Base-by-base conservation (phyloP, 73 alveolate genomes). In the Strombidium stylifer region DNA sequence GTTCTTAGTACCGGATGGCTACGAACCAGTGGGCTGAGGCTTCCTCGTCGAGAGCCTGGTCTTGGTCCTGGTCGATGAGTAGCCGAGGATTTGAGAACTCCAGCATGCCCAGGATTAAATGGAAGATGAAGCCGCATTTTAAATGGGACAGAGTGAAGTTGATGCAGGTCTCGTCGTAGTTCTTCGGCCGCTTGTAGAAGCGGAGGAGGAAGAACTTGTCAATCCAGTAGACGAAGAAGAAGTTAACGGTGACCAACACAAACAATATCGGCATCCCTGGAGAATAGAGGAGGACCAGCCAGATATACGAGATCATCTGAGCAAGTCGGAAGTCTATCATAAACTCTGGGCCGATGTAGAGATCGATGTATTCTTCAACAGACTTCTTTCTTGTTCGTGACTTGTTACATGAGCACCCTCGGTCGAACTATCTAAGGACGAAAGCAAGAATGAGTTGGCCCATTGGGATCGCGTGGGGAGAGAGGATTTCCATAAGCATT, bases 251-350 rank as follows among this genome's bases (percentile, higher is more conserved):
- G 0, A 41, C 55, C n/a, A 68, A 27, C 12, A 59, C 6, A 44
- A 77, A 73, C 30, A 83, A 64, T 0, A 83, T 37, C 14, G 94
- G 94, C 23, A 83, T 40, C 46, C 94, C 94, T 2, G 83, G 35
- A 23, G 90, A 85, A 36, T 64, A 83, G 66, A 66, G 46, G 20
- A 83, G 27, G 16, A 61, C 41, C 18, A 62, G 27, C 51, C 28
- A 83, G 8, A 83, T 28, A 18, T 34, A 36, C 2, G 82, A 12
- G 7, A 83, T 47, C 21, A 77, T 68, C 54, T 21, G 21, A 18
- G 90, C 69, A 39, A 67, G 68, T 48, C 94, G 40, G 41, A 31
- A 64, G 19, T 84, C 89, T 10, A 83, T 30, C 39, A 53, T 0
- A 21, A 75, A 83, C 59, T 46, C 70, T 2, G 87, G 73, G 6